phyloP scores from a whole-genome alignment of 768 basidiomycete species.

The Udeniomyces megalosporus region DNA sequence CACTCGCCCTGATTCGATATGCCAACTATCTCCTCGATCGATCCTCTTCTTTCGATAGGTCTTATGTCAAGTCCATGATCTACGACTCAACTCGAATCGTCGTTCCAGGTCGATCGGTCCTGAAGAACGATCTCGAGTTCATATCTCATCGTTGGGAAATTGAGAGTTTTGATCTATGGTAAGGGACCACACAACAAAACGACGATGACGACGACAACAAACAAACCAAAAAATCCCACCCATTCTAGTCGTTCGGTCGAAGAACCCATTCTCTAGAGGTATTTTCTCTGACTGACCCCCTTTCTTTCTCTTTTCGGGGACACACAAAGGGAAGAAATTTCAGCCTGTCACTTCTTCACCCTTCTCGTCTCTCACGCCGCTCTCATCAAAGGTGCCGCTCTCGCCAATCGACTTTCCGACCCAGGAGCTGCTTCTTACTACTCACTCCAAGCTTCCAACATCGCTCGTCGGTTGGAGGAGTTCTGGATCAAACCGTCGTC shows the following conservation, averaged over 20 bases:
- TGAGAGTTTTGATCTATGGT: conserved; percentile 28
- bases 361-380: conserved; percentile 22
- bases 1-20: conserved; percentile 25
- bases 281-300: conserved; percentile 14
- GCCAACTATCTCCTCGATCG: conserved; percentile 27
- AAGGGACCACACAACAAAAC: not conserved
- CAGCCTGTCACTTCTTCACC: conserved; percentile 28
- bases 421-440: conserved; percentile 23
- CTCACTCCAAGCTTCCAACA: conserved; percentile 6
- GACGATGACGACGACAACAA: too few species aligned
- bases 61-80: conserved; percentile 22
- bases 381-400: conserved; percentile 22
- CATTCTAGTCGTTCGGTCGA: too few species aligned
- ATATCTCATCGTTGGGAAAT: conserved; percentile 24
- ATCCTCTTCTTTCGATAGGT: conserved; percentile 19
- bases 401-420: conserved; percentile 25
- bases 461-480: conserved; percentile 13
- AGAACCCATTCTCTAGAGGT: conserved; percentile 17
- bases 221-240: too few species aligned
- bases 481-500: conserved; percentile 20
- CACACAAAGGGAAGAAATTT: conserved; percentile 17
- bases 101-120: conserved; percentile 16
- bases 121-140: conserved; percentile 31
- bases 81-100: conserved; percentile 20
- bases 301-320: not conserved